Percentiles rank a stretch among this genome's conserved stretches.
These are phyloP conservation scores for Saussurea involucrata DNA, from an alignment of 129 eudicot genomes.

Conservation along the genomic window DNA sequence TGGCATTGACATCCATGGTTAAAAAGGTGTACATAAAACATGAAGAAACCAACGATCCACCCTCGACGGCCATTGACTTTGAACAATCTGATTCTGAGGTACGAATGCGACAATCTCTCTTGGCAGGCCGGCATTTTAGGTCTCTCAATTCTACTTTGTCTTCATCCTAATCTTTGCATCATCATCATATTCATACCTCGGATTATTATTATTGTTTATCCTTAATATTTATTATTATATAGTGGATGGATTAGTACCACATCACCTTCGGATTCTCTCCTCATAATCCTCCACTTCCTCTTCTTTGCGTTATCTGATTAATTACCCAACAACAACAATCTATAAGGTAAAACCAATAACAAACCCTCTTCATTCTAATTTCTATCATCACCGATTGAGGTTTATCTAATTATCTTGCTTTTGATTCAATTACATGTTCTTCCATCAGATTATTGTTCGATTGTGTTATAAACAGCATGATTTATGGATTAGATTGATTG, in stretches of 20 bases:
- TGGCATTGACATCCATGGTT: background rate
- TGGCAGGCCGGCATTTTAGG: slow-evolving; percentile 29
- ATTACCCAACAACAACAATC: slow-evolving; percentile 19
- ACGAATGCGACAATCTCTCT: slow-evolving; percentile 19
- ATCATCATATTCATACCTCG: background rate
- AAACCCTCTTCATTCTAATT: slow-evolving; percentile 4
- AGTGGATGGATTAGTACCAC: slow-evolving; percentile 33
- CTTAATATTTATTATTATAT: background rate
- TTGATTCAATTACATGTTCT: background rate
- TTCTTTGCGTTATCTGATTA: background rate
- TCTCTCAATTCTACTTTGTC: slow-evolving; percentile 5
- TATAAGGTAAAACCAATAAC: slow-evolving; percentile 12
- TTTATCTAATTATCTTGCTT: slow-evolving; percentile 12
- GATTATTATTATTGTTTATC: background rate
- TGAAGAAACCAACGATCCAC: slow-evolving; percentile 1
- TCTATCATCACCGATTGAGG: slow-evolving; percentile 4
- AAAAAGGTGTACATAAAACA: background rate
- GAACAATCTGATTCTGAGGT: background rate
- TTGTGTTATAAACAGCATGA: background rate
- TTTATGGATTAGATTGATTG: background rate
- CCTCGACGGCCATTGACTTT: slow-evolving; percentile 29
- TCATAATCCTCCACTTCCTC: slow-evolving; percentile 14
- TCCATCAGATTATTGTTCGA: background rate
- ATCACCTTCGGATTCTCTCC: slow-evolving; percentile 28
- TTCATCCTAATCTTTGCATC: background rate